Evolutionary conservation across 345 rosid genomes (phyloP).

Genomic region (Iberis pinnata): DNA sequence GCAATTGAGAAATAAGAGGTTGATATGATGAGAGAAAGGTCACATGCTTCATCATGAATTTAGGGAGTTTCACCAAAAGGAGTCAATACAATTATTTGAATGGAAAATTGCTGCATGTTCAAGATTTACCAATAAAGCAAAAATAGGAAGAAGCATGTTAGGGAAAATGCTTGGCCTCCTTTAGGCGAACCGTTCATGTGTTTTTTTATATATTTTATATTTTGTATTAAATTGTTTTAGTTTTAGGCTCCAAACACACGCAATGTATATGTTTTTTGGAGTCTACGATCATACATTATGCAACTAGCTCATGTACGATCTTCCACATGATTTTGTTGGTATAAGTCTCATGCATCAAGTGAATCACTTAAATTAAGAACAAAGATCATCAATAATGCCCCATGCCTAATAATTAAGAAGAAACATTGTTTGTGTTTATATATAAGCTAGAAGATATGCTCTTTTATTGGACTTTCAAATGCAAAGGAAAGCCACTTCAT

Average conservation of each 20-base stretch:
- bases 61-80: conserved; percentile 21
- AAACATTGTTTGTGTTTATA: too few relatives aligned
- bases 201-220: conserved; percentile 1
- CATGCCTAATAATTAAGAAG: too few relatives aligned
- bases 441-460: too few relatives aligned
- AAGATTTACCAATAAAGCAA: conserved; percentile 18
- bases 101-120: conserved; percentile 26
- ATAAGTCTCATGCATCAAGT: too few relatives aligned
- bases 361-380: too few relatives aligned
- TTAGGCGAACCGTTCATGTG: conserved; percentile 22
- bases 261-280: conserved; percentile 4
- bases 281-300: too few relatives aligned
- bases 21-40: conserved; percentile 22
- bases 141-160: conserved; percentile 12
- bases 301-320: conserved; percentile 6
- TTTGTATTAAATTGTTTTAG: conserved; percentile 14
- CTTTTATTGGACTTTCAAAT: too few relatives aligned
- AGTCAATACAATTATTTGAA: conserved; percentile 17
- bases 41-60: conserved; percentile 28
- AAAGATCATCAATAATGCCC: too few relatives aligned
- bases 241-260: conserved; percentile 18
- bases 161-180: conserved; percentile 25
- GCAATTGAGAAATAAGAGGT: conserved; percentile 7
- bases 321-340: too few relatives aligned
- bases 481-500: too few relatives aligned